phyloP scores from a whole-genome alignment of 371 early-diverging fungal genomes.

The Lichtheimia ornata region DNA sequence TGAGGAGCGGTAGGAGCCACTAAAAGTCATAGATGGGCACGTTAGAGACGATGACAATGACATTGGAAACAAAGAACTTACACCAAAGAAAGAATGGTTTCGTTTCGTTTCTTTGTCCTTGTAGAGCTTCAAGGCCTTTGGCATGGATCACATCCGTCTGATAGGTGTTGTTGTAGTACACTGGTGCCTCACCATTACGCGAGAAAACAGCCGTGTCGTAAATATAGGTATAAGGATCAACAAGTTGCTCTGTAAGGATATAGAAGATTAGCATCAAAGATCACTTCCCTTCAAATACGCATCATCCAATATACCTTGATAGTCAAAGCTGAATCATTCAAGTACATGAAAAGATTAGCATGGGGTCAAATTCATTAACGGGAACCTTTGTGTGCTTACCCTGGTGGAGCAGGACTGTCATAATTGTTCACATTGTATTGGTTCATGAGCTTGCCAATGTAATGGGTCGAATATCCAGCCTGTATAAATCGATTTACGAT shows the following conservation, averaged over 20 bases:
- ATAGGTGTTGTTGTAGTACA: conserved; percentile 48
- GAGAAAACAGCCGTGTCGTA: conserved; percentile 62
- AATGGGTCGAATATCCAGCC: conserved; percentile 64
- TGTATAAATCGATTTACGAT: background rate
- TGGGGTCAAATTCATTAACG: too few species aligned
- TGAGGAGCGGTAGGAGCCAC: conserved; percentile 29
- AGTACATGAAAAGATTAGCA: conserved; percentile 3
- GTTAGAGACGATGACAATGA: background rate
- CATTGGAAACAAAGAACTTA: conserved; percentile 2
- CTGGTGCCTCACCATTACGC: conserved; percentile 51
- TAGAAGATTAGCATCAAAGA: background rate
- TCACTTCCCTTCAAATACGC: background rate
- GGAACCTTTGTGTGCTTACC: conserved; percentile 15
- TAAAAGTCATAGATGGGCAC: background rate
- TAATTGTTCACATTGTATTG: conserved; percentile 43
- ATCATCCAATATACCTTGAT: conserved; percentile 18
- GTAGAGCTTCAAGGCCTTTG: conserved; percentile 52
- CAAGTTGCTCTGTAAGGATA: conserved; percentile 52
- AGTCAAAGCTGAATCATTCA: conserved; percentile 6
- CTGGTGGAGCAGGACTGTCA: conserved; percentile 33
- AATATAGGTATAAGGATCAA: conserved; percentile 64
- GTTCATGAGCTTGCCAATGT: conserved; percentile 69
- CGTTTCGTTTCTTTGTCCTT: conserved; percentile 37
- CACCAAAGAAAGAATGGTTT: conserved; percentile 61
- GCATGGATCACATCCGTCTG: conserved; percentile 65